A percentile compares a stretch with the other conserved stretches of the same genome.
phyloP scores from a whole-genome alignment of 2,329 filamentous ascomycete genomes.

The Arthrobotrys sinensis region DNA sequence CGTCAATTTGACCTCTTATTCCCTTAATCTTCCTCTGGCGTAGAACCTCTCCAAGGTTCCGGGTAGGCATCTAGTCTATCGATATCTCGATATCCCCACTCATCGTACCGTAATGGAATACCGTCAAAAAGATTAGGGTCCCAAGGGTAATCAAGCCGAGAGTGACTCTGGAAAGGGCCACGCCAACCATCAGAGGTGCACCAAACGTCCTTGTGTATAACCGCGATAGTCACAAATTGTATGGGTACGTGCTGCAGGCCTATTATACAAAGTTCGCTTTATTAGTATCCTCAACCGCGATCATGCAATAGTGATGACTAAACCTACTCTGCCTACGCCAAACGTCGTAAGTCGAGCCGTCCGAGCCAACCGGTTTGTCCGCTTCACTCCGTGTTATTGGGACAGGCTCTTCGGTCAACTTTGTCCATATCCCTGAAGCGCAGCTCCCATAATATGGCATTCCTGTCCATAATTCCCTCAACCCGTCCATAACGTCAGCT shows the following conservation, averaged over 20 bases:
- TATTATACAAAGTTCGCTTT: background rate
- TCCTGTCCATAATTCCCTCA: background rate
- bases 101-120: background rate
- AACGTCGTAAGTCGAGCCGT: background rate
- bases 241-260: background rate
- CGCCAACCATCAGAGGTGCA: slow-evolving; percentile 12
- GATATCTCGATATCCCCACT: background rate
- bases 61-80: background rate
- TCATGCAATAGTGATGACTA: background rate
- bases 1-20: background rate
- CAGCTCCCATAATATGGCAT: background rate
- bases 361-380: no score
- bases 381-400: background rate
- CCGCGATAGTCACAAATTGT: background rate
- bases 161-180: slow-evolving; percentile 34
- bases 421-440: background rate
- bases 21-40: background rate
- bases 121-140: background rate
- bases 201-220: background rate
- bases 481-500: background rate
- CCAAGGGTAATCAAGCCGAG: background rate
- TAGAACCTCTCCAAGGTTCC: background rate
- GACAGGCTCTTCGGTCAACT: background rate
- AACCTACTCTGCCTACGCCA: slow-evolving; percentile 18
- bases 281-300: background rate